phyloP scores from a whole-genome alignment of 192 early-diverging fungal species.

The Linnemannia exigua region DNA sequence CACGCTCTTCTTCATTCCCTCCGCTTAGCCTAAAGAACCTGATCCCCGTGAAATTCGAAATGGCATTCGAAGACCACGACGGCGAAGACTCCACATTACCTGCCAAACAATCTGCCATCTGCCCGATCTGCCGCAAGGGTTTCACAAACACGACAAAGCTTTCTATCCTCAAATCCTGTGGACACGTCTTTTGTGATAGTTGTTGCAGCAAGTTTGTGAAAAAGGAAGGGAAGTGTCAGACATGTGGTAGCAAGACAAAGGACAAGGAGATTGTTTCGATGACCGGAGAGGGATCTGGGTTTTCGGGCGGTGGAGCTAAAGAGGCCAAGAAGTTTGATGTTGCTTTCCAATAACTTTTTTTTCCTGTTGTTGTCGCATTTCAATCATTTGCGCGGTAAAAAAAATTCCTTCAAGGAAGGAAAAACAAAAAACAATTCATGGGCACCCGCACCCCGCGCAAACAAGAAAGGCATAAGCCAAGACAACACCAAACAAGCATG shows the following conservation, averaged over 20 bases:
- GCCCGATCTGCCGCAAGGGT: slow-evolving; percentile 79
- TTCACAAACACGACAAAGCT: slow-evolving; percentile 78
- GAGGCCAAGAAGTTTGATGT: slow-evolving; percentile 74
- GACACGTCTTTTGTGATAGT: slow-evolving; percentile 79
- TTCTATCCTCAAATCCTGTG: slow-evolving; percentile 74
- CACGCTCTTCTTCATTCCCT: not conserved
- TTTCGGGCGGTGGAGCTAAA: slow-evolving; percentile 71
- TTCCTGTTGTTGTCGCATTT: not conserved
- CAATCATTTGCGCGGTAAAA: too few species aligned
- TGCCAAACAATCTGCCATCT: slow-evolving; percentile 60
- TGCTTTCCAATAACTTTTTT: slow-evolving; percentile 72
- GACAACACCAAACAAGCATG: too few species aligned
- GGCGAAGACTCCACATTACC: slow-evolving; percentile 54
- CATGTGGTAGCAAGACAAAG: slow-evolving; percentile 76
- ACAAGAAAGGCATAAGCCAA: too few species aligned
- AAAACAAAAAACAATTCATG: too few species aligned
- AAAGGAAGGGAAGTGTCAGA: slow-evolving; percentile 76
- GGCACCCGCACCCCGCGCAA: too few species aligned
- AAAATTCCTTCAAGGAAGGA: too few species aligned
- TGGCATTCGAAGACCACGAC: slow-evolving; percentile 60
- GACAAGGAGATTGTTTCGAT: slow-evolving; percentile 78
- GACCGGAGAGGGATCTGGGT: slow-evolving; percentile 71
- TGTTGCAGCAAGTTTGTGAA: slow-evolving; percentile 79
- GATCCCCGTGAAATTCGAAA: slow-evolving; percentile 72
- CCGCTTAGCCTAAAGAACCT: slow-evolving; percentile 74